These are phyloP conservation scores for Aurifilum marmelostoma DNA, from an alignment of 2,329 filamentous ascomycete species.

Conservation along the genomic window DNA sequence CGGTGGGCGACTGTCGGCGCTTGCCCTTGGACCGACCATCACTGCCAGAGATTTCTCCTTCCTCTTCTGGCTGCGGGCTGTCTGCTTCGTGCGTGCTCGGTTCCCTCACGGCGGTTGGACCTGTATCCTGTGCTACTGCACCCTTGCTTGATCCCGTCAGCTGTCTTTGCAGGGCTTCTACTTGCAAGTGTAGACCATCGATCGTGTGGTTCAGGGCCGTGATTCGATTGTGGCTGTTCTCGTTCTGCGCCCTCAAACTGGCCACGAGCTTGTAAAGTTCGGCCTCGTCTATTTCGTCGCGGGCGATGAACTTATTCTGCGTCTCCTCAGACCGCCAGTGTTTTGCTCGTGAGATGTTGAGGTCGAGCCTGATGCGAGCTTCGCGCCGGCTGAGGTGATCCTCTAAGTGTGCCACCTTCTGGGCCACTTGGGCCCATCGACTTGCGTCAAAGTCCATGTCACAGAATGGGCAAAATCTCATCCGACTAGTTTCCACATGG, in stretches of 20 bases:
- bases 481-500: not conserved
- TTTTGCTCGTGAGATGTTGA: not conserved
- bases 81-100: not conserved
- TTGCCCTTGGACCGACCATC: not conserved
- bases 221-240: not conserved
- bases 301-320: not conserved
- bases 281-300: constrained; percentile 1
- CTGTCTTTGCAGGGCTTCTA: not conserved
- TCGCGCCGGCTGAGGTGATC: constrained; percentile 20
- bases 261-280: not conserved
- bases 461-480: constrained; percentile 26
- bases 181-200: not conserved
- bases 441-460: constrained; percentile 17
- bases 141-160: not conserved
- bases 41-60: not conserved
- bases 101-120: too few relatives aligned
- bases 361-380: constrained; percentile 15
- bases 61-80: not conserved
- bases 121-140: not conserved
- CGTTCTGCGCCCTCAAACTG: not conserved
- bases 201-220: not conserved
- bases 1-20: not conserved
- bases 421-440: constrained; percentile 1
- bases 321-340: not conserved
- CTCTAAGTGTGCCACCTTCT: constrained; percentile 23